phyloP scores from a whole-genome alignment of 2,329 filamentous ascomycete species.

The Eurotiales sp. region DNA sequence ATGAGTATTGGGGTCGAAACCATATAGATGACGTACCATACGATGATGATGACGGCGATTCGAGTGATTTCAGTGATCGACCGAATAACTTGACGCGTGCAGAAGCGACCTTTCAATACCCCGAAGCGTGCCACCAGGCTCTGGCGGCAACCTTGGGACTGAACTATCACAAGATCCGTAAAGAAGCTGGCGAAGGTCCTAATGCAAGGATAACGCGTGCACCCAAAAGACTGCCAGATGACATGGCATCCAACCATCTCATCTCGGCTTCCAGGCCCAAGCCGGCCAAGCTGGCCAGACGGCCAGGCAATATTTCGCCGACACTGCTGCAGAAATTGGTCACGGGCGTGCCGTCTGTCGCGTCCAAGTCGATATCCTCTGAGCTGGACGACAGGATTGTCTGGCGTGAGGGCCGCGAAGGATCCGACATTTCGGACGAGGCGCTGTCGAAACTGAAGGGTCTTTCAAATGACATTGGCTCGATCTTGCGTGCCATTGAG shows the following conservation, averaged over 20 bases:
- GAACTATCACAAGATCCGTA: slow-evolving; percentile 41
- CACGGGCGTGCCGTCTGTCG: slow-evolving; percentile 29
- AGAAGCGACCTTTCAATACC: slow-evolving; percentile 33
- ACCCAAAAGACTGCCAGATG: slow-evolving; percentile 35
- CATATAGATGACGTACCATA: slow-evolving; percentile 27
- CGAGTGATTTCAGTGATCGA: slow-evolving; percentile 36
- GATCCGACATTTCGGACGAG: too few relatives aligned
- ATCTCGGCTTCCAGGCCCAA: slow-evolving; percentile 31
- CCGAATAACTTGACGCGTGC: slow-evolving; percentile 31
- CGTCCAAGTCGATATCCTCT: slow-evolving; percentile 29
- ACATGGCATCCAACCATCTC: slow-evolving; percentile 24
- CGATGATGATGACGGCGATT: slow-evolving; percentile 33
- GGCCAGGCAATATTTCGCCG: slow-evolving; percentile 29
- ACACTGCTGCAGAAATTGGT: slow-evolving; percentile 28
- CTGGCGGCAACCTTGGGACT: slow-evolving; percentile 37
- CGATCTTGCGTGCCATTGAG: too few relatives aligned
- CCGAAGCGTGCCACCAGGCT: slow-evolving; percentile 39
- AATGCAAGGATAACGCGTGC: slow-evolving; percentile 24
- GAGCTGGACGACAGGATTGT: slow-evolving; percentile 31
- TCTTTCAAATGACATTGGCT: too few relatives aligned
- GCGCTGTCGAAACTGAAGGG: too few relatives aligned
- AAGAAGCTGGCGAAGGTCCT: slow-evolving; percentile 35
- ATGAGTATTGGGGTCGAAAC: slow-evolving; percentile 37
- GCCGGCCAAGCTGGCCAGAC: slow-evolving; percentile 34
- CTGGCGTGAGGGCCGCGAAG: too few relatives aligned